phyloP scores from a whole-genome alignment of 2,329 filamentous ascomycete species.

The Fusarium fujikuroi region DNA sequence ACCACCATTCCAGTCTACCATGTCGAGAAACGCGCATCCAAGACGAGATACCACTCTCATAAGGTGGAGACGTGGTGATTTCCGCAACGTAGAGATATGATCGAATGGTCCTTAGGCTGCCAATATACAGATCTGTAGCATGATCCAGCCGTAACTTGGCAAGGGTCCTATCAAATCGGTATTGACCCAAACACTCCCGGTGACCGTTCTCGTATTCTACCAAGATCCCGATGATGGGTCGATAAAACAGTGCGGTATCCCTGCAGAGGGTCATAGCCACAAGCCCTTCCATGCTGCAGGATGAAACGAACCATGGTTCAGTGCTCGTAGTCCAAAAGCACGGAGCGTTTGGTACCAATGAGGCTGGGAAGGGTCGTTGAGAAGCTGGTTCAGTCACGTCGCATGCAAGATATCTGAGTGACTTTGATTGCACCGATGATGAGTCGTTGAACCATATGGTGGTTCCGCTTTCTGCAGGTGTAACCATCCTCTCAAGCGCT shows the following conservation, averaged over 20 bases:
- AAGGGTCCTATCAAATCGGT: background rate
- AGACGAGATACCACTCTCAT: background rate
- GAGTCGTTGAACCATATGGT: background rate
- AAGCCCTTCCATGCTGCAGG: background rate
- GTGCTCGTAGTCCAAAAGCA: background rate
- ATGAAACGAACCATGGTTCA: background rate
- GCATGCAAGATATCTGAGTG: background rate
- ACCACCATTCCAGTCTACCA: background rate
- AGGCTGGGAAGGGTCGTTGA: background rate
- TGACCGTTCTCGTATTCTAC: background rate
- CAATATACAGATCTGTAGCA: background rate
- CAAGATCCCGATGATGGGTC: accelerated
- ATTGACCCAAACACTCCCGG: background rate
- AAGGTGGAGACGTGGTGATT: accelerated
- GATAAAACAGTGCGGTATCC: background rate
- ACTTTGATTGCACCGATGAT: background rate
- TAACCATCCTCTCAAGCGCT: accelerated
- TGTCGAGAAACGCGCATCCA: background rate
- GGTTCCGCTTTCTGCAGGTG: background rate
- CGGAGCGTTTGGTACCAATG: background rate
- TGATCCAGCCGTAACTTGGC: background rate
- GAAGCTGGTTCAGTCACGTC: background rate
- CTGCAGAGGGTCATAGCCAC: accelerated
- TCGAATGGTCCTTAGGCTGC: background rate
- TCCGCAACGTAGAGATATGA: background rate